Conservation (phyloP, 164 flowering plant genomes). For the Euptelea pleiosperma region DNA sequence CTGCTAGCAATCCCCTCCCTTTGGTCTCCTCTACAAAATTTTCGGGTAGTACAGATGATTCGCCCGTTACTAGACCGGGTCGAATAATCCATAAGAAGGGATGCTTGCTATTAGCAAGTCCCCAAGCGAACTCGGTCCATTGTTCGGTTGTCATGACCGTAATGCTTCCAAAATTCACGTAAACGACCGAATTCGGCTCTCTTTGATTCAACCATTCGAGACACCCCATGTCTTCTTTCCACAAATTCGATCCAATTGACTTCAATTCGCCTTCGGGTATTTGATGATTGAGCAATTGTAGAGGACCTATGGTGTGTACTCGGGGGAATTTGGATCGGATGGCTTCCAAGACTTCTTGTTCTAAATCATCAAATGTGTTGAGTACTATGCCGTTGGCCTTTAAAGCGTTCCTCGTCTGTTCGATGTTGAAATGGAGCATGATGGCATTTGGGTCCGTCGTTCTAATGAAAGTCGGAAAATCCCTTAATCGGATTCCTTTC, state of each 20-base stretch:
- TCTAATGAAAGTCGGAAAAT: constrained; percentile 32
- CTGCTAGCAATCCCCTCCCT: constrained; percentile 28
- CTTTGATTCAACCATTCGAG: constrained; percentile 40
- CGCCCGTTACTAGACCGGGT: constrained; percentile 41
- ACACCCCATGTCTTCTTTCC: constrained; percentile 43
- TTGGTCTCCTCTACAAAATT: constrained; percentile 28
- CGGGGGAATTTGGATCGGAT: constrained; percentile 20
- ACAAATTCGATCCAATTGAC: constrained; percentile 32
- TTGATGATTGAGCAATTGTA: constrained; percentile 18
- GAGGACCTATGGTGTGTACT: constrained; percentile 38
- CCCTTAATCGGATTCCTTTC: constrained; percentile 33
- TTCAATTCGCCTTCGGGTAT: constrained; percentile 9
- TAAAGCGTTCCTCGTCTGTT: constrained; percentile 7
- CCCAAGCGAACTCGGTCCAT: constrained; percentile 51
- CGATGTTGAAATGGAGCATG: constrained; percentile 20
- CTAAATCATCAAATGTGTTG: constrained; percentile 44
- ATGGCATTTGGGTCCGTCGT: constrained; percentile 32
- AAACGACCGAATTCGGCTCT: constrained; percentile 36
- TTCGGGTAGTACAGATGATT: constrained; percentile 23
- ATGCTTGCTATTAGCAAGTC: constrained; percentile 38
- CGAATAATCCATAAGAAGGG: constrained; percentile 48
- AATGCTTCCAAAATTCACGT: constrained; percentile 53
- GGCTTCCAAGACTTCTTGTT: constrained; percentile 26
- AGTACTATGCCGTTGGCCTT: constrained; percentile 29
- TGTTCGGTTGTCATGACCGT: constrained; percentile 33